Base-by-base conservation (phyloP, 257 asterid species). In the Nicotiana sylvestris region DNA sequence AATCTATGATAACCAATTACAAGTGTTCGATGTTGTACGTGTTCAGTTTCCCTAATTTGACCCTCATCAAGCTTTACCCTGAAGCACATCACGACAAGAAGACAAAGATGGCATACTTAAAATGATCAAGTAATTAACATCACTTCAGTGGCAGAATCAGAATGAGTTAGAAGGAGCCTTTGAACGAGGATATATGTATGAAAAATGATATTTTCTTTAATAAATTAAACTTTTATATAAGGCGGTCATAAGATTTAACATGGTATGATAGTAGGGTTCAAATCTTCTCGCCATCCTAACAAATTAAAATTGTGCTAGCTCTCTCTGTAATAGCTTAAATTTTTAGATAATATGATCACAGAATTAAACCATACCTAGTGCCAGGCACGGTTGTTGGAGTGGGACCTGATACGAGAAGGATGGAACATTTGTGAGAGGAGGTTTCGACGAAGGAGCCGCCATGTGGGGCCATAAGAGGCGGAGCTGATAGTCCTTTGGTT, bases 391-490 rank as follows among this genome's bases (percentile, higher is more conserved):
- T 87, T 84, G 55, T 61, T 70, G 77, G 91, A 84, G 87, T 87
- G 76, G 12, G 88, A 61, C 29, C 67, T 86, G 56, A 89, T 87
- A 13, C 90, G 88, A 21, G 87, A 82, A 29, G 88, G 88, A 51
- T 89, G 87, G 49, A 90, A 90, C 76, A 90, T 90, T 84, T 89
- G 90, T 27, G 84, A 85, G 3, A 88, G 87, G 60, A 90, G 87
- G 51, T 90, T 90, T 78, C 92, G 89, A 32, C 90, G 89, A 82
- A 90, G 90, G 70, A 87, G 86, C 15, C 91, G 89, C 91, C 91
- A 90, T 69, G 89, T 88, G 35, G 91, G 82, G 15, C 89, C 93
- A 79, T 84, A 87, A 9, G 81, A 3, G 69, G 88, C 53, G 81
- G 87, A 15, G 86, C 85, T 85, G 39, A 88, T 87, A 0, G 81